Evolutionary conservation across 2,329 filamentous ascomycete genomes (phyloP).

Genomic region (Stromatinia cepivora): DNA sequence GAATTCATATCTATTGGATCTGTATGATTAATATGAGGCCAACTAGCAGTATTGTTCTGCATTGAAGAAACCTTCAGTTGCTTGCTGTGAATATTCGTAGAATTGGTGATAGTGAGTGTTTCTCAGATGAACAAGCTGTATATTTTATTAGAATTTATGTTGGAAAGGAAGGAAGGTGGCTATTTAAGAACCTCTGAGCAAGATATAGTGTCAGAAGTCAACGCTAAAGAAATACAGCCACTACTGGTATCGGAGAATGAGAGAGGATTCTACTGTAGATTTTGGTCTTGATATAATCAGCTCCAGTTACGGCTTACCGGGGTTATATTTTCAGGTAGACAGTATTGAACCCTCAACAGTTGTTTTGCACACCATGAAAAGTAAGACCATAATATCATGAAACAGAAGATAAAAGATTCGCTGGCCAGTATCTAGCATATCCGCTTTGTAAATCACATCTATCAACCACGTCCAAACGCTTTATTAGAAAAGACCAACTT

Average conservation of each 20-base stretch:
- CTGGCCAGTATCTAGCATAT: background rate
- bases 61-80: background rate
- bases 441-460: no score
- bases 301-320: background rate
- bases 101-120: background rate
- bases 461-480: no score
- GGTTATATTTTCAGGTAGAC: background rate
- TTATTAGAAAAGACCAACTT: no score
- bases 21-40: background rate
- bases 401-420: background rate
- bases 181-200: background rate
- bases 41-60: background rate
- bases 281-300: background rate
- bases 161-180: background rate
- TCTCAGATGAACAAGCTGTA: background rate
- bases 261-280: background rate
- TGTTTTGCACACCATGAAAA: background rate
- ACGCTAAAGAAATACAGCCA: background rate
- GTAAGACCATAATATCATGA: background rate
- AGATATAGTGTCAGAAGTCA: background rate
- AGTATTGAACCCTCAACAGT: background rate
- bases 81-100: background rate
- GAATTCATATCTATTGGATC: fast-evolving
- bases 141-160: background rate
- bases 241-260: background rate